Evolutionary conservation across 2,329 filamentous ascomycete genomes (phyloP).

Genomic region (Aspergillus calidoustus): DNA sequence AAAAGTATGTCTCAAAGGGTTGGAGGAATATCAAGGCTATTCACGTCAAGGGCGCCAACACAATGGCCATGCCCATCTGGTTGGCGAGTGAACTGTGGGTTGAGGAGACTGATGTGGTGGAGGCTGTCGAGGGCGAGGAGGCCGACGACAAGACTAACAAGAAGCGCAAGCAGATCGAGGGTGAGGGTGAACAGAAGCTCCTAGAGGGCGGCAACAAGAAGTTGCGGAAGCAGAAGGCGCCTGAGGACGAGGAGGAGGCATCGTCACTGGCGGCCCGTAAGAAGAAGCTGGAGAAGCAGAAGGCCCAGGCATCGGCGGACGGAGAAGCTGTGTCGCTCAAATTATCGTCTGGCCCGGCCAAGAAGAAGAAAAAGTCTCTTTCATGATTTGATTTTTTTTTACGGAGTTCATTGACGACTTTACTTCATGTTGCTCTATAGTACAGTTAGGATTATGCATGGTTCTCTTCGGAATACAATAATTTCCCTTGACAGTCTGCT

Average conservation of each 20-base stretch:
- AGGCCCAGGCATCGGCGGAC: constrained; percentile 52
- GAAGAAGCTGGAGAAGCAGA: constrained; percentile 55
- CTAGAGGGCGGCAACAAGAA: constrained; percentile 41
- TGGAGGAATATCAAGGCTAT: constrained; percentile 85
- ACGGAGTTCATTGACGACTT: constrained; percentile 14
- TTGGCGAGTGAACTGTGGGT: constrained; percentile 89
- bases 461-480: constrained; percentile 28
- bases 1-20: constrained; percentile 80
- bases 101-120: constrained; percentile 74
- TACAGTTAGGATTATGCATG: constrained; percentile 26
- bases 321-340: constrained; percentile 42
- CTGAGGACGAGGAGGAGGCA: constrained; percentile 45
- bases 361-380: constrained; percentile 48
- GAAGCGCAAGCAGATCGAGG: constrained; percentile 52
- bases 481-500: neutral
- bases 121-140: constrained; percentile 43
- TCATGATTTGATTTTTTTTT: constrained; percentile 41
- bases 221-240: constrained; percentile 45
- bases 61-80: constrained; percentile 91
- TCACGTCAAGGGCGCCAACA: constrained; percentile 89
- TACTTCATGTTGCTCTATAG: constrained; percentile 7
- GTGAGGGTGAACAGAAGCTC: constrained; percentile 34
- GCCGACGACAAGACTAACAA: constrained; percentile 57
- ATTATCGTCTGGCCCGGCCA: constrained; percentile 23
- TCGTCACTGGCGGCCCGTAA: constrained; percentile 44